Evolutionary conservation across 331 rosid species (phyloP).

Genomic region (Pyrus hybrid): DNA sequence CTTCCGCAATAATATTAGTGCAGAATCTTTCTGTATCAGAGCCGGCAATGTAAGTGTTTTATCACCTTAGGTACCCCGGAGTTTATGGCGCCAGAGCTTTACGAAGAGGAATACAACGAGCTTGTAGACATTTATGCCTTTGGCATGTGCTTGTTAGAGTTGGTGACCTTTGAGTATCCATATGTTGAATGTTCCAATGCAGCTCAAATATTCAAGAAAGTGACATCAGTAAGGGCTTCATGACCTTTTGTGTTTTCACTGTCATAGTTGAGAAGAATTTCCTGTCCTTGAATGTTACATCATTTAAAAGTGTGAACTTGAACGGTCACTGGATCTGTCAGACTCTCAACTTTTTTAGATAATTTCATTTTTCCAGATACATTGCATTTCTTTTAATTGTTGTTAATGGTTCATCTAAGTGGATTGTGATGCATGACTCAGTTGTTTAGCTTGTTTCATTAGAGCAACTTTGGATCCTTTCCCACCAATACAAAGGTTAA

Average conservation of each 20-base stretch:
- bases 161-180: slow-evolving; percentile 92
- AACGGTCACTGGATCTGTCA: background rate
- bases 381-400: background rate
- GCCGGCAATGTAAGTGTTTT: slow-evolving; percentile 10
- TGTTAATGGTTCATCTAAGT: background rate
- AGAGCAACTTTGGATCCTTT: background rate
- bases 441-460: background rate
- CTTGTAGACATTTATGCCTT: slow-evolving; percentile 95
- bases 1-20: background rate
- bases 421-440: background rate
- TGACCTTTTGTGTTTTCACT: background rate
- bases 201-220: slow-evolving; percentile 97
- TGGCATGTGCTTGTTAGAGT: slow-evolving; percentile 93
- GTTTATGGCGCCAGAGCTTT: slow-evolving; percentile 98
- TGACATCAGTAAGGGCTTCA: slow-evolving; percentile 63
- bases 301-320: background rate
- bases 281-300: background rate
- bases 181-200: slow-evolving; percentile 87
- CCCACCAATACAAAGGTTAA: background rate
- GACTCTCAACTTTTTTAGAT: background rate
- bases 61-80: slow-evolving; percentile 73
- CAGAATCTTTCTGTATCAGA: slow-evolving; percentile 8
- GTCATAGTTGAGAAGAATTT: background rate
- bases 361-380: background rate
- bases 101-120: slow-evolving; percentile 91